Evolutionary conservation across 441 rosid genomes (phyloP).

Genomic region (Adansonia rubrostipa): DNA sequence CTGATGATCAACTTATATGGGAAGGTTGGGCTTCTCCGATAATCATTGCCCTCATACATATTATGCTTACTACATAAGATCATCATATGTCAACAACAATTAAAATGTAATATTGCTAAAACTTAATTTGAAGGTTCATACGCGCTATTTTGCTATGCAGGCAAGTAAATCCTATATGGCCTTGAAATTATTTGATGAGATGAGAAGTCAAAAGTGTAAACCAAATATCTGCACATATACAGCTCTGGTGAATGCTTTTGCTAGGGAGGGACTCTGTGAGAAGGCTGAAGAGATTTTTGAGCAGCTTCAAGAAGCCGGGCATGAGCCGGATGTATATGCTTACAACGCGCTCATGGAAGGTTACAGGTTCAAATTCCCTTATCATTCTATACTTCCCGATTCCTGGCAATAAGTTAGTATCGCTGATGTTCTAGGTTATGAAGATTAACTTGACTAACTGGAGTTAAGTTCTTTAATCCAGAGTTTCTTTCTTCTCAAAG

Average conservation of each 20-base stretch:
- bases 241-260: constrained; percentile 85
- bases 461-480: neutral
- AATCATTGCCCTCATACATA: neutral
- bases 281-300: constrained; percentile 94
- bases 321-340: constrained; percentile 86
- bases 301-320: constrained; percentile 85
- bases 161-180: constrained; percentile 84
- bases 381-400: neutral
- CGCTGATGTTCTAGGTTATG: neutral
- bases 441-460: neutral
- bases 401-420: neutral
- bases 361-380: constrained; percentile 56
- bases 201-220: constrained; percentile 76
- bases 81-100: neutral
- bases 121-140: constrained; percentile 7
- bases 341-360: constrained; percentile 96
- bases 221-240: constrained; percentile 91
- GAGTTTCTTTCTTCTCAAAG: neutral
- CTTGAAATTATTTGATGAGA: constrained; percentile 73
- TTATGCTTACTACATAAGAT: neutral
- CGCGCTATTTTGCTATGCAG: constrained; percentile 41
- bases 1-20: constrained; percentile 87
- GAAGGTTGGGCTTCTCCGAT: constrained; percentile 38
- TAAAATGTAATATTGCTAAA: neutral
- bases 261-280: constrained; percentile 93